These are phyloP conservation scores for Rhodotorula paludigena DNA, from an alignment of 768 basidiomycete genomes.

Conservation along the genomic window DNA sequence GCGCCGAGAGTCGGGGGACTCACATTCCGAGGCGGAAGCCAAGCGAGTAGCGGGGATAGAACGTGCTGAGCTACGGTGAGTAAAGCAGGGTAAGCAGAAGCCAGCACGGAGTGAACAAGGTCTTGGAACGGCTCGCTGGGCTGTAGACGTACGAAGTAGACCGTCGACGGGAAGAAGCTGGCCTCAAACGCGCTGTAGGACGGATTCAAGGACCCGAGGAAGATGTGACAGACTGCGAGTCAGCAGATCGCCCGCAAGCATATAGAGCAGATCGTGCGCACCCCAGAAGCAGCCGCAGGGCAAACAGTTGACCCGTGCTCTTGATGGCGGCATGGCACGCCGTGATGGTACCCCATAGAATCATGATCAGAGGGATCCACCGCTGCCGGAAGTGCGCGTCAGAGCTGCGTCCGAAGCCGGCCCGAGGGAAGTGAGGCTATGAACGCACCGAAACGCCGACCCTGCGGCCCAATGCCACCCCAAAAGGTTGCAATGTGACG, in stretches of 20 bases:
- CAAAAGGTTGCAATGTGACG: neutral
- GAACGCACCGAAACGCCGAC: neutral
- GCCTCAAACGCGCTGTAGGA: constrained; percentile 9
- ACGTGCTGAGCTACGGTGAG: neutral
- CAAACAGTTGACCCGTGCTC: neutral
- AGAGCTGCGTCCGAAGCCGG: too few species aligned
- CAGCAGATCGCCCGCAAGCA: too few species aligned
- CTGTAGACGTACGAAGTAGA: neutral
- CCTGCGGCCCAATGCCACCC: neutral
- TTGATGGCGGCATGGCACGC: constrained; percentile 2
- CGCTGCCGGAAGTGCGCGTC: neutral
- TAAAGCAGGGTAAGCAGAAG: constrained; percentile 2
- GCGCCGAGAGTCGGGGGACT: neutral
- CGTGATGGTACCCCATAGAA: constrained; percentile 2
- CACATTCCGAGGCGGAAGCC: constrained; percentile 19
- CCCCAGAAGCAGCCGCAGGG: neutral
- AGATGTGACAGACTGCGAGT: too few species aligned
- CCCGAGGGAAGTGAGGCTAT: too few species aligned
- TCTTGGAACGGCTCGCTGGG: too few species aligned
- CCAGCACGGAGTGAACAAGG: neutral
- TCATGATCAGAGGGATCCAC: neutral
- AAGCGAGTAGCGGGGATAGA: constrained; percentile 11
- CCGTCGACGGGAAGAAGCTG: neutral
- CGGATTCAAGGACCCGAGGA: too few species aligned
- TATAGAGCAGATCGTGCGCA: too few species aligned